Percentiles rank a stretch among this genome's conserved stretches.
Conservation (phyloP, 352 stramenopile genomes). For the Phytopythium oedochilum region DNA sequence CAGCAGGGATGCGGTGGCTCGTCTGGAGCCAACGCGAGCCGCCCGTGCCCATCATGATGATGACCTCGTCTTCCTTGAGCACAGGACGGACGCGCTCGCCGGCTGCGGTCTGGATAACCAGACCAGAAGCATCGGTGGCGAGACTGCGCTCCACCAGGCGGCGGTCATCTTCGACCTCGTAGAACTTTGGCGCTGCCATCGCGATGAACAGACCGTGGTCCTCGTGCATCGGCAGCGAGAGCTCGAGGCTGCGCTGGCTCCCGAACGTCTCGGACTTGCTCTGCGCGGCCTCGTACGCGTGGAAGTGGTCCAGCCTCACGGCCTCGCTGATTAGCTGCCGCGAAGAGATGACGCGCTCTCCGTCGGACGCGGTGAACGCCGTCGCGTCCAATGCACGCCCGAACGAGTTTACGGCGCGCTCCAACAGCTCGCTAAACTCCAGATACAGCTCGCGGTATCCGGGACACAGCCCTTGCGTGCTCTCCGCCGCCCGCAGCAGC, state of each 20-base stretch:
- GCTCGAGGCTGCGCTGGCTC: slow-evolving; percentile 8
- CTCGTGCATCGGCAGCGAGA: slow-evolving; percentile 52
- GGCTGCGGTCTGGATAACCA: slow-evolving; percentile 31
- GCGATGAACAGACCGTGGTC: slow-evolving; percentile 55
- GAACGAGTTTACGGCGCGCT: slow-evolving; percentile 35
- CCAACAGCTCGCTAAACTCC: slow-evolving; percentile 42
- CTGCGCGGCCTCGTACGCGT: slow-evolving; percentile 40
- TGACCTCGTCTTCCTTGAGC: slow-evolving; percentile 45
- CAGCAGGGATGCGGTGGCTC: slow-evolving; percentile 33
- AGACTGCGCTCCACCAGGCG: slow-evolving; percentile 15
- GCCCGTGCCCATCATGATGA: slow-evolving; percentile 54
- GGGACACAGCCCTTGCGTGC: slow-evolving; percentile 24
- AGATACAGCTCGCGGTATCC: slow-evolving; percentile 34
- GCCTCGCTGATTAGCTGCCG: slow-evolving; percentile 38
- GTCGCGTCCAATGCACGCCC: slow-evolving; percentile 29
- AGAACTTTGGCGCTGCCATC: slow-evolving; percentile 43
- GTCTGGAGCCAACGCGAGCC: slow-evolving; percentile 38
- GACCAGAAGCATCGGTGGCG: slow-evolving; percentile 23
- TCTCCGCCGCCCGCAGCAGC: slow-evolving; percentile 11
- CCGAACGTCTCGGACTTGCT: slow-evolving; percentile 2
- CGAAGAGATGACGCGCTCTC: slow-evolving; percentile 20
- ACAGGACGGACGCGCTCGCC: slow-evolving; percentile 32
- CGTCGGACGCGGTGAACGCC: slow-evolving; percentile 35
- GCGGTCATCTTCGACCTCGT: slow-evolving; percentile 24
- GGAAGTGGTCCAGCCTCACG: slow-evolving; percentile 55